phyloP scores from a whole-genome alignment of 2,329 filamentous ascomycete species.

The Trichoderma harzianum region DNA sequence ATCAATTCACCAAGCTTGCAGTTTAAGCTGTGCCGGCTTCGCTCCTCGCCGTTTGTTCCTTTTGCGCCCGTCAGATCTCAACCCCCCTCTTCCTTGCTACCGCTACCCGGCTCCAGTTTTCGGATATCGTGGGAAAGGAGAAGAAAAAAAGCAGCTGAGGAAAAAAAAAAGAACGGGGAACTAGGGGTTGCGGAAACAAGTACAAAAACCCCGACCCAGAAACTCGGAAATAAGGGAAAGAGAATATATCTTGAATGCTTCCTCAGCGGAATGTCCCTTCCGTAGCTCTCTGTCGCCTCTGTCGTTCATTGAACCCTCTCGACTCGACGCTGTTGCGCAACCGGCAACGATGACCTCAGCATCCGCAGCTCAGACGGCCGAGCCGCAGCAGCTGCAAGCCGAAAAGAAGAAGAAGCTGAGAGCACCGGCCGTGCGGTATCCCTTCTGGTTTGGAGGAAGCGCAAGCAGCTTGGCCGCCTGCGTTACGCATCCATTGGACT shows the following conservation, averaged over 20 bases:
- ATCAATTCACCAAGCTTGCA: background rate
- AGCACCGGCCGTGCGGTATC: constrained; percentile 53
- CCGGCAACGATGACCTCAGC: constrained; percentile 13
- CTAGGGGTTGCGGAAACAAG: background rate
- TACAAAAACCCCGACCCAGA: background rate
- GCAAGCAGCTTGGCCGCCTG: constrained; percentile 87
- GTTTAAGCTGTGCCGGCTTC: background rate
- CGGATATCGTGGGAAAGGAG: background rate
- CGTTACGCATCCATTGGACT: constrained; percentile 89
- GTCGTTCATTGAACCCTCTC: background rate
- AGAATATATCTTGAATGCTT: constrained; percentile 4
- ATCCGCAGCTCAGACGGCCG: constrained; percentile 8
- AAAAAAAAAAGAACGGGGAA: background rate
- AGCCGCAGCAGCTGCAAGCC: constrained; percentile 19
- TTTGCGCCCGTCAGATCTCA: background rate
- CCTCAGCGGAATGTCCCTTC: constrained; percentile 13
- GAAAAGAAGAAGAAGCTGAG: constrained; percentile 36
- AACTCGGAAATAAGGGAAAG: background rate
- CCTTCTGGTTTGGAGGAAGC: constrained; percentile 96
- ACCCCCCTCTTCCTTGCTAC: background rate
- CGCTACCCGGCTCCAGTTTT: background rate
- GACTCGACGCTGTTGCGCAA: background rate
- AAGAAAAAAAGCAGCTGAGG: background rate
- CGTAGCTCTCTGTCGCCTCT: background rate
- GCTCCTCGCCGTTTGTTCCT: background rate